These are phyloP conservation scores for Stentor roeselii DNA, from an alignment of 73 alveolate genomes.

Conservation along the genomic window DNA sequence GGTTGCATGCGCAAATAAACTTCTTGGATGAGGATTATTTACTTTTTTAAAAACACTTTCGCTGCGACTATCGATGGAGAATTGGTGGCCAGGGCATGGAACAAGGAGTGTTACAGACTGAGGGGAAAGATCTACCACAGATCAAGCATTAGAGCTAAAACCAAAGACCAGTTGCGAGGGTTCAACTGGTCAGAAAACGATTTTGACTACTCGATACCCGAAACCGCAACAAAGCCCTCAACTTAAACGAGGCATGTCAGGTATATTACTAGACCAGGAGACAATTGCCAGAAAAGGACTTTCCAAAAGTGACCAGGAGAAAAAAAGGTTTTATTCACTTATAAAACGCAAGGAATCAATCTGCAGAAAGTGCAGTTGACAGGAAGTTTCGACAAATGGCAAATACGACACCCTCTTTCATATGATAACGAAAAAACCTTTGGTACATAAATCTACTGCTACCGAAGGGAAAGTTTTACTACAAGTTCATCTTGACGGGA, in stretches of 20 bases:
- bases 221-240: neutral
- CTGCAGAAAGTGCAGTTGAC: conserved; percentile 65
- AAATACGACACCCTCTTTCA: conserved; percentile 79
- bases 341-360: conserved; percentile 35
- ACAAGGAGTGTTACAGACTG: conserved; percentile 86
- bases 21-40: too few species aligned
- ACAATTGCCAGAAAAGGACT: neutral
- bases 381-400: conserved; percentile 97
- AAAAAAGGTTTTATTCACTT: conserved; percentile 13
- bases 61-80: conserved; percentile 90
- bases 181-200: conserved; percentile 35
- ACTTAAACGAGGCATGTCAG: neutral
- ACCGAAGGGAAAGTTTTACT: conserved; percentile 77
- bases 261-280: conserved; percentile 23
- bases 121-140: conserved; percentile 69
- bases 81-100: conserved; percentile 91
- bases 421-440: conserved; percentile 69
- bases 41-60: conserved; percentile 89
- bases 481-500: conserved; percentile 76
- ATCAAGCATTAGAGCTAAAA: conserved; percentile 35
- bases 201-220: conserved; percentile 9
- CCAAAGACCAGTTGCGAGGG: conserved; percentile 31
- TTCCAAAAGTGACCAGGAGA: neutral
- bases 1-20: too few species aligned
- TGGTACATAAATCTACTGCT: conserved; percentile 82